phyloP scores from a whole-genome alignment of 805 yeast species.

The Myxozyma sirexii region DNA sequence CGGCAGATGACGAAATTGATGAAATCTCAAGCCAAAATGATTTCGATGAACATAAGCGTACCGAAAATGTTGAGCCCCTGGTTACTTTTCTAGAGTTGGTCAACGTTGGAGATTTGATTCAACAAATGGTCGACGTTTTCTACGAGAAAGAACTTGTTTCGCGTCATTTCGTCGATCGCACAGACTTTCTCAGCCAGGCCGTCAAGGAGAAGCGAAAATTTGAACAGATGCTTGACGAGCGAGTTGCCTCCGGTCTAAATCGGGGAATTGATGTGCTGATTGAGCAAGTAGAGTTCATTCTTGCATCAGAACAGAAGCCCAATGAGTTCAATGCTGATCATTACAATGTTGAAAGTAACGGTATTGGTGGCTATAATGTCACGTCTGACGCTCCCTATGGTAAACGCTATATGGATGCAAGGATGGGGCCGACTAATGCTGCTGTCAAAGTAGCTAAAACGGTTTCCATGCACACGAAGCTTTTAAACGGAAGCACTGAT shows the following conservation, averaged over 20 bases:
- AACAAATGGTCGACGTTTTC: conserved; percentile 89
- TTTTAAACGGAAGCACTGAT: conserved; percentile 81
- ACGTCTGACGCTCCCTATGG: background rate
- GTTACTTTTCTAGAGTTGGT: conserved; percentile 87
- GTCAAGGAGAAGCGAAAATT: conserved; percentile 78
- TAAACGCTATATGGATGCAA: conserved; percentile 22
- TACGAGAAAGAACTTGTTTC: conserved; percentile 76
- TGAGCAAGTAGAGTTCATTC: conserved; percentile 71
- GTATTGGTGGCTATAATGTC: background rate
- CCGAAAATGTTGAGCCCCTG: conserved; percentile 60
- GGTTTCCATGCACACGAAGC: conserved; percentile 68
- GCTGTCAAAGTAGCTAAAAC: conserved; percentile 65
- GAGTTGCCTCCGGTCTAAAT: conserved; percentile 90
- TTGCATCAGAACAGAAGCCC: conserved; percentile 51
- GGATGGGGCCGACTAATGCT: conserved; percentile 60
- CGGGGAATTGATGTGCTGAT: conserved; percentile 88
- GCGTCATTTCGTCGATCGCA: conserved; percentile 63
- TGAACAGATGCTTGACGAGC: conserved; percentile 79
- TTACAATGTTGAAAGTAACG: conserved; percentile 6
- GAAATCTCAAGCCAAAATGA: background rate
- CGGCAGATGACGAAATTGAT: conserved; percentile 18
- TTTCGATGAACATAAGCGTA: background rate
- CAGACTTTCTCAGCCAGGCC: conserved; percentile 77
- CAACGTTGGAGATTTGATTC: conserved; percentile 87
- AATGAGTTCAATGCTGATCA: conserved; percentile 26